Base-by-base conservation (phyloP, 345 rosid genomes). In the Eucalyptus pauciflora region DNA sequence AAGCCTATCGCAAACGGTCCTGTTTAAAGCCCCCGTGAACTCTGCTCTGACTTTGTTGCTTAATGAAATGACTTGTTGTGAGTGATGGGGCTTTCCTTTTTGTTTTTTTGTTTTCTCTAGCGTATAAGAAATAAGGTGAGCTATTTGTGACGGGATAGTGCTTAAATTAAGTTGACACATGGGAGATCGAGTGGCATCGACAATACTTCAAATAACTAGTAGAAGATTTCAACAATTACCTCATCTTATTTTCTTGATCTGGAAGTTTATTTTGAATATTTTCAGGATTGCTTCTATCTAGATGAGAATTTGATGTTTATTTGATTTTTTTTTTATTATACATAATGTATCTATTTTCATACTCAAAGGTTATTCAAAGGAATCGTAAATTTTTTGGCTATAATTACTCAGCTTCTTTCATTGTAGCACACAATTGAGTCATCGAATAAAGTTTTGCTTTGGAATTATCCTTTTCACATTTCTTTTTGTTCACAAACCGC, bases 331-430 rank as follows among this genome's bases (percentile, higher is more conserved):
- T 51, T 10, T 24, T 15, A 10, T 56, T 9, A 56, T 24, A 56
- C 0, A 24, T 56, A 24, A 56, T 10, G 1, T 2, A 24, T 56
- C 62, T 56, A 4, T 54, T 56, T 56, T 6, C 0, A 0, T 56
- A 6, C 29, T 56, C 10, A 0, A 24, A 56, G 62, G 62, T 56
- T 16, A 24, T 10, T 24, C 13, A 10, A 22, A 56, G 29, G 62
- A 1, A 56, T 56, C 13, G 3, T 24, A 56, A 56, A 24, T 10
- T 24, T 8, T 9, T 56, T 24, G 11, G 62, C 29, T 0, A 2
- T 0, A 56, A 2, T 22, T 56, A 56, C 6, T 24, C 12, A 56
- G 29, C 13, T 22, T 22, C 11, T 24, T 56, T 2, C 29, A 2
- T 10, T 10, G 29, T 24, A 1, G 29, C 4, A 24, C 6, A 0